phyloP scores from a whole-genome alignment of 1,284 basidiomycete genomes.

The Serendipita sp. region DNA sequence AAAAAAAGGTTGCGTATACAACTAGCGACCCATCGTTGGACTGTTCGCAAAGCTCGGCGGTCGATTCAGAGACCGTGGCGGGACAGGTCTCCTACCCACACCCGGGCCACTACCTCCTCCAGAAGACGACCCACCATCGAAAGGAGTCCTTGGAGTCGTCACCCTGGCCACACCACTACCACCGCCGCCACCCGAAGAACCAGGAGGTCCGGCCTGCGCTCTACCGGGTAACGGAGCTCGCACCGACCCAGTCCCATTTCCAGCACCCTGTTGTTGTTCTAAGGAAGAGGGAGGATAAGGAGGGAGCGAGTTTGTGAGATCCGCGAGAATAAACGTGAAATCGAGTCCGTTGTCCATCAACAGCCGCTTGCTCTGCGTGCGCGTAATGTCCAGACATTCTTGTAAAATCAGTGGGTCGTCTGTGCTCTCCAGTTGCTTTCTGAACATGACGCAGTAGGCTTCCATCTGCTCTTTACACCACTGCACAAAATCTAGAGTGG shows the following conservation, averaged over 20 bases:
- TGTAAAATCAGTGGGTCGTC: constrained; percentile 56
- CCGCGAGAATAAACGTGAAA: constrained; percentile 73
- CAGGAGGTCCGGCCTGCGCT: background rate
- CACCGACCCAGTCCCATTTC: background rate
- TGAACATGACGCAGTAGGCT: constrained; percentile 72
- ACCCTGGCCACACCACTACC: background rate
- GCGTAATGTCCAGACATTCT: constrained; percentile 63
- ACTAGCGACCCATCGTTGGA: no score
- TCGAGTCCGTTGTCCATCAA: constrained; percentile 86
- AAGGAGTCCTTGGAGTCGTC: constrained; percentile 5
- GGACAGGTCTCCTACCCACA: background rate
- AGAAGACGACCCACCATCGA: background rate
- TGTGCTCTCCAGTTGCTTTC: constrained; percentile 80
- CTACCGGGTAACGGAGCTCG: background rate
- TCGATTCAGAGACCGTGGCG: background rate
- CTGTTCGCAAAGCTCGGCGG: background rate
- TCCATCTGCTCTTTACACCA: constrained; percentile 88
- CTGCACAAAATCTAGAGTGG: constrained; percentile 64
- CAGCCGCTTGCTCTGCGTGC: constrained; percentile 67
- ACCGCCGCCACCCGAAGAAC: background rate
- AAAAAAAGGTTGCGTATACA: no score
- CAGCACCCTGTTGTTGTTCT: background rate
- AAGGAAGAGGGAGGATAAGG: background rate
- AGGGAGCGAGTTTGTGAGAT: constrained; percentile 32
- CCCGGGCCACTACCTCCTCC: background rate